Conservation (phyloP, 2,329 filamentous ascomycete genomes). For the Xylaria digitata region DNA sequence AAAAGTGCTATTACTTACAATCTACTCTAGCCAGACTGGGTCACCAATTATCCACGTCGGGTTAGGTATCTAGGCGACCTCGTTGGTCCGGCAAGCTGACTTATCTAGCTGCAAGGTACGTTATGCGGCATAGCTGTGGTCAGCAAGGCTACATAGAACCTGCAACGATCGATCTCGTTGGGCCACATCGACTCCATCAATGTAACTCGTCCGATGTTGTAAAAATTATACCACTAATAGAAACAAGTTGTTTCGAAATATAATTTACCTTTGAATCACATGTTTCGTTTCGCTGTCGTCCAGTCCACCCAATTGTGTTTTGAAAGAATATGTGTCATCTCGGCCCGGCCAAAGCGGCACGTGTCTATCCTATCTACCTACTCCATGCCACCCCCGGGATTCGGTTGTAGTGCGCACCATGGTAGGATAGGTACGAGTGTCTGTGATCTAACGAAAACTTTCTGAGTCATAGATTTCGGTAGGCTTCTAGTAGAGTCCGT, state of each 20-base stretch:
- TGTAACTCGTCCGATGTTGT: not conserved
- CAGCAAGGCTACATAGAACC: not conserved
- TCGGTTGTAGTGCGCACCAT: constrained; percentile 27
- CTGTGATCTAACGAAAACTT: not conserved
- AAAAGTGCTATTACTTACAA: not conserved
- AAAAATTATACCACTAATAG: not conserved
- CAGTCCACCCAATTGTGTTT: not conserved
- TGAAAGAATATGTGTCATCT: constrained; percentile 22
- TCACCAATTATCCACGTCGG: not conserved
- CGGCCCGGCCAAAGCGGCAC: constrained; percentile 24
- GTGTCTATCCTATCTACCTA: constrained; percentile 29
- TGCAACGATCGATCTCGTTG: not conserved
- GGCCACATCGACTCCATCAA: not conserved
- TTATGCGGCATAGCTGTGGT: not conserved
- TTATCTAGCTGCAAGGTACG: constrained; percentile 18
- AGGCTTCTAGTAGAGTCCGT: not conserved
- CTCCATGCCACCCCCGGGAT: constrained; percentile 28
- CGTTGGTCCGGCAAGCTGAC: constrained; percentile 5
- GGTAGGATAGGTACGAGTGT: not conserved
- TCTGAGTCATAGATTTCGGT: constrained; percentile 5
- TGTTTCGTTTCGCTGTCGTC: constrained; percentile 3
- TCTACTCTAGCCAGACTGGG: not conserved
- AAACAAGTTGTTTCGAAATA: not conserved
- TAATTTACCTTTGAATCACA: not conserved
- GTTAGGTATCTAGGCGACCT: not conserved